phyloP scores from a whole-genome alignment of 148 eudicot species.

The Polygonum aviculare region DNA sequence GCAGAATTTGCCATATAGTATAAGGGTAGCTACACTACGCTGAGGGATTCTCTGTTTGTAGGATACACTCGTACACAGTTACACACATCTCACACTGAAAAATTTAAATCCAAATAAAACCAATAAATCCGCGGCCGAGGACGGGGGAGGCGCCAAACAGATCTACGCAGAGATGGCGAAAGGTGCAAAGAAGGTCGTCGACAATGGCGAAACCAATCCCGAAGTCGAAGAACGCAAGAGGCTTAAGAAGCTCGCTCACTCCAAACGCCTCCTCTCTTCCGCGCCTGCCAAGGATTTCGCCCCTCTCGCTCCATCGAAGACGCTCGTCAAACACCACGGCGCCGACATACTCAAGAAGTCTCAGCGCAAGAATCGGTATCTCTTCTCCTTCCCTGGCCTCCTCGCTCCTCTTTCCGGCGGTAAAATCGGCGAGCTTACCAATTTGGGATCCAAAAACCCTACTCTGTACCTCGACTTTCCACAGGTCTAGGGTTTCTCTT shows the following conservation, averaged over 20 bases:
- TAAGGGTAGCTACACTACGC: too few species aligned
- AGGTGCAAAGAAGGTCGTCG: slow-evolving; percentile 9
- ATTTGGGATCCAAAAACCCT: slow-evolving; percentile 82
- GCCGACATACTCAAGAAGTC: slow-evolving; percentile 67
- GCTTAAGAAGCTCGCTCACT: slow-evolving; percentile 44
- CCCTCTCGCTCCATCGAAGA: slow-evolving; percentile 52
- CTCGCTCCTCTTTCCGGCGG: slow-evolving; percentile 74
- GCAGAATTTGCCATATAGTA: too few species aligned
- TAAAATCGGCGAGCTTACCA: slow-evolving; percentile 71
- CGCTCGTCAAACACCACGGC: slow-evolving; percentile 63
- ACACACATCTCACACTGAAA: neutral
- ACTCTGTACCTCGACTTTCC: slow-evolving; percentile 71
- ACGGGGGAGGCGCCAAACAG: slow-evolving; percentile 4
- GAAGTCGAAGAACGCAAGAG: slow-evolving; percentile 50
- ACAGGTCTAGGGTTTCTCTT: slow-evolving; percentile 32
- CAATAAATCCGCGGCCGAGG: neutral
- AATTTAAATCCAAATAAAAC: neutral
- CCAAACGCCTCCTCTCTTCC: slow-evolving; percentile 32
- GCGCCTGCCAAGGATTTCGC: slow-evolving; percentile 29
- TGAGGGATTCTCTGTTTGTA: too few species aligned
- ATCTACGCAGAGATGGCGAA: slow-evolving; percentile 16
- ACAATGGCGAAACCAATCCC: slow-evolving; percentile 34
- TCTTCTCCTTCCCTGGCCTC: slow-evolving; percentile 77
- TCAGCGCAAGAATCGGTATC: slow-evolving; percentile 63
- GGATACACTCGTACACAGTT: too few species aligned